Conservation (phyloP, 208 protist genomes). For the Trypanosoma vivax region DNA sequence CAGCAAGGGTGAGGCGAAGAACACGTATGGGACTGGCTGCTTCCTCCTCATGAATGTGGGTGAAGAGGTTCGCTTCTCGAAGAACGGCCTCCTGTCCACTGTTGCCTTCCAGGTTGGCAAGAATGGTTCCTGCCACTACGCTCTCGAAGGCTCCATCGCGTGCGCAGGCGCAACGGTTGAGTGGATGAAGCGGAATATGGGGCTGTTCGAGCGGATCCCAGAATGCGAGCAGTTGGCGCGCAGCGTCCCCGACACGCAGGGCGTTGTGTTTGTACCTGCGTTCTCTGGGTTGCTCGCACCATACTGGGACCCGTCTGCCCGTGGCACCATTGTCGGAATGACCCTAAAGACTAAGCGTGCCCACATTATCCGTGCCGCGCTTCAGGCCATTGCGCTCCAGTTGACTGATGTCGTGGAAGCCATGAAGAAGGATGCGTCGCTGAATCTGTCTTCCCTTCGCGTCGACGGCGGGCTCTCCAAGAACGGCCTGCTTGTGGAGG, state of each 20-base stretch:
- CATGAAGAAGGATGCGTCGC: conserved; percentile 75
- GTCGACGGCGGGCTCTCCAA: conserved; percentile 95
- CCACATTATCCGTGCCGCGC: conserved; percentile 84
- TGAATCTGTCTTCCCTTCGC: conserved; percentile 58
- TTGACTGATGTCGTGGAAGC: conserved; percentile 79
- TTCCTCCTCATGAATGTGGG: conserved; percentile 98
- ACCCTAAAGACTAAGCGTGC: conserved; percentile 78
- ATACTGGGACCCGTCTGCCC: conserved; percentile 93
- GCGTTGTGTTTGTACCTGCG: conserved; percentile 96
- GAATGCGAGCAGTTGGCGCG: conserved; percentile 66
- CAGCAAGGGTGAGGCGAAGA: conserved; percentile 89
- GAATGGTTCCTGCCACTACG: conserved; percentile 41
- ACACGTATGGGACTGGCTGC: conserved; percentile 97
- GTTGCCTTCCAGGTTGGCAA: conserved; percentile 91
- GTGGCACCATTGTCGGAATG: conserved; percentile 91
- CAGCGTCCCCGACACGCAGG: conserved; percentile 53
- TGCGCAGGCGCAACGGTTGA: conserved; percentile 86
- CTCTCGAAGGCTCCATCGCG: conserved; percentile 91
- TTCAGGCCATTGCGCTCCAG: conserved; percentile 89
- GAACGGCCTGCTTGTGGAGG: conserved; percentile 90
- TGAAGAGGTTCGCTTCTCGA: conserved; percentile 61
- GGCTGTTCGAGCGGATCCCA: conserved; percentile 52
- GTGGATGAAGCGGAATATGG: conserved; percentile 94
- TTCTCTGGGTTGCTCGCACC: conserved; percentile 97
- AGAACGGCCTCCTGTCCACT: conserved; percentile 94